Evolutionary conservation across 1,284 basidiomycete species (phyloP).

Genomic region (Tremellales sp.): DNA sequence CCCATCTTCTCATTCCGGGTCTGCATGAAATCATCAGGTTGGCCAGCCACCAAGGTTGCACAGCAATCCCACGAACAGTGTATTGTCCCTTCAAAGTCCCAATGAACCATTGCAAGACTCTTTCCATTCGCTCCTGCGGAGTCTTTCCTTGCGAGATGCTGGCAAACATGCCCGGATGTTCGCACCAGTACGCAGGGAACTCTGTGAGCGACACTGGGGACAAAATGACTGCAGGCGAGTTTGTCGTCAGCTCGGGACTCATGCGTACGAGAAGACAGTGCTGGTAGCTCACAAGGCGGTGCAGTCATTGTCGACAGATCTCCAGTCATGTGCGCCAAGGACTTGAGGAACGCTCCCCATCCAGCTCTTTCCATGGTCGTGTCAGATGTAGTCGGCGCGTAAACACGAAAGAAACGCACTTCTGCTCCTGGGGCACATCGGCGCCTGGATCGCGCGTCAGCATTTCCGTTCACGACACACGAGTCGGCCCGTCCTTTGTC

Average conservation of each 20-base stretch:
- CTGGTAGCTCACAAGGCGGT: constrained; percentile 54
- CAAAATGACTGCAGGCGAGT: constrained; percentile 59
- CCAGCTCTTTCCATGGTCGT: too few relatives aligned
- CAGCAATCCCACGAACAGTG: constrained; percentile 52
- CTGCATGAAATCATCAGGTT: constrained; percentile 15
- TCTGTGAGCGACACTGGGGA: constrained; percentile 68
- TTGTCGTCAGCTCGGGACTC: not conserved
- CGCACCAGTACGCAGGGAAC: constrained; percentile 92
- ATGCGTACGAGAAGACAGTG: not conserved
- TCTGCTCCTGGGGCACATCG: constrained; percentile 48
- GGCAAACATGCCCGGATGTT: constrained; percentile 77
- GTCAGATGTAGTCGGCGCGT: too few relatives aligned
- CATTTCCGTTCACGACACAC: not conserved
- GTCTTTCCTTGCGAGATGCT: constrained; percentile 71
- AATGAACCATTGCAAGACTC: constrained; percentile 87
- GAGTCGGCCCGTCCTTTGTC: not conserved
- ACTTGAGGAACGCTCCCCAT: constrained; percentile 50
- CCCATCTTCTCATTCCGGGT: constrained; percentile 89
- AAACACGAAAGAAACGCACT: too few relatives aligned
- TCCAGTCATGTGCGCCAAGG: constrained; percentile 78
- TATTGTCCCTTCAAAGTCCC: constrained; percentile 92
- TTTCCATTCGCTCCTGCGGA: constrained; percentile 66
- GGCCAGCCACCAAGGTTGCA: not conserved
- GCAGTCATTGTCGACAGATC: constrained; percentile 93
- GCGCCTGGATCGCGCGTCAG: constrained; percentile 26